Percentiles rank a stretch among this genome's conserved stretches.
These are phyloP conservation scores for Sungouiozyma intestinalis DNA, from an alignment of 805 yeast species.

Conservation along the genomic window DNA sequence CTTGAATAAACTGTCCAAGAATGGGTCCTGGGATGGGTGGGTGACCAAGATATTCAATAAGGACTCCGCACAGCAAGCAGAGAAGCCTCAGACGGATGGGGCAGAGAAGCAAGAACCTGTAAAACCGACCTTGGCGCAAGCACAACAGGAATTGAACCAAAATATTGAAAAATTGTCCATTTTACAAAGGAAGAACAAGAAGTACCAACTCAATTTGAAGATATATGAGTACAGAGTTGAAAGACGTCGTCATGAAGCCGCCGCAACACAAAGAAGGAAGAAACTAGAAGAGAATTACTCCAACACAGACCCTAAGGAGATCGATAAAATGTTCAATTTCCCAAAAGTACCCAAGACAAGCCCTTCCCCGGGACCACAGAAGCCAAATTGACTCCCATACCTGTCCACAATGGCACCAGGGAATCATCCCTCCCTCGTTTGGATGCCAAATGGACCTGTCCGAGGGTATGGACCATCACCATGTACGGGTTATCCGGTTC, in stretches of 20 bases:
- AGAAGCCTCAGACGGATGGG: neutral
- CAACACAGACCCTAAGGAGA: constrained; percentile 22
- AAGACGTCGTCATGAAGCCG: constrained; percentile 7
- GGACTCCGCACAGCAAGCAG: no score
- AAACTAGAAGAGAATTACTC: constrained; percentile 22
- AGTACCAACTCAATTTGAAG: constrained; percentile 14
- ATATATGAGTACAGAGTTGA: constrained; percentile 19
- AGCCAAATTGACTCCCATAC: neutral
- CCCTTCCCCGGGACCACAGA: neutral
- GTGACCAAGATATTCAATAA: constrained; percentile 20
- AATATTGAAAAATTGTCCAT: constrained; percentile 14
- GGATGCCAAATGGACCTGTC: no score
- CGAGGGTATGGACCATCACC: no score
- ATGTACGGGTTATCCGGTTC: no score
- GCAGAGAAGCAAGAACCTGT: constrained; percentile 1
- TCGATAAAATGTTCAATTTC: constrained; percentile 14
- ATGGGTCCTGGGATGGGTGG: constrained; percentile 28
- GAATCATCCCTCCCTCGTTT: no score
- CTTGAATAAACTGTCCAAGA: constrained; percentile 5
- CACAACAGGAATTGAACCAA: constrained; percentile 11
- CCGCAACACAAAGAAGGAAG: constrained; percentile 8
- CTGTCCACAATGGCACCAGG: neutral
- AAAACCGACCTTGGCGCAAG: neutral
- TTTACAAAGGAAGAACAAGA: constrained; percentile 11
- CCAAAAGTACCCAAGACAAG: constrained; percentile 19